A percentile compares a stretch with the other conserved stretches of the same genome.
Evolutionary conservation across 2,329 filamentous ascomycete genomes (phyloP).

Genomic region (Pyrenochaeta sp.): DNA sequence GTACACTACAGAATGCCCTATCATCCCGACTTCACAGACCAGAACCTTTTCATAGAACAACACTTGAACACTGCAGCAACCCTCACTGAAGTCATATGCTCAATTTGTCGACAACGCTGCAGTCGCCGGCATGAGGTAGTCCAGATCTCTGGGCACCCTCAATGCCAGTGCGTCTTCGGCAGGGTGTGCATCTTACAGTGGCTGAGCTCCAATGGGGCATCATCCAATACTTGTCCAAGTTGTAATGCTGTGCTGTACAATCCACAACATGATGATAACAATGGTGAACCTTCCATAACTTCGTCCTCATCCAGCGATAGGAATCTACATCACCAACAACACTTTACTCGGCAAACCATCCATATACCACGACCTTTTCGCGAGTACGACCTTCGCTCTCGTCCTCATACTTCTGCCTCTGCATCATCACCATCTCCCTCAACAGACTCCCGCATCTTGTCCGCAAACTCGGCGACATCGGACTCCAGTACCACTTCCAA

Average conservation of each 20-base stretch:
- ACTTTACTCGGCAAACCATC: too few species aligned
- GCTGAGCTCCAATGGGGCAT: not conserved
- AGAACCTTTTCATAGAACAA: not conserved
- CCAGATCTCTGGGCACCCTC: not conserved
- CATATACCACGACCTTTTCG: not conserved
- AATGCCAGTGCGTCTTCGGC: constrained; percentile 5
- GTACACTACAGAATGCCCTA: not conserved
- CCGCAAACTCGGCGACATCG: not conserved
- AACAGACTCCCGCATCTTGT: not conserved
- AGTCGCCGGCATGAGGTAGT: not conserved
- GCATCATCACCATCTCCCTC: not conserved
- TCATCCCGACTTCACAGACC: constrained; percentile 3
- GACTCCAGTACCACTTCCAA: not conserved
- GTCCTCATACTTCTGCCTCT: not conserved
- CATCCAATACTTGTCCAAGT: not conserved
- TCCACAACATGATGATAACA: not conserved
- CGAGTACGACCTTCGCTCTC: not conserved
- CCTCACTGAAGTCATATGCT: not conserved
- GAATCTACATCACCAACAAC: too few species aligned
- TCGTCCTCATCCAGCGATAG: too few species aligned
- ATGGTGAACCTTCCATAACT: not conserved
- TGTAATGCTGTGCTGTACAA: constrained; percentile 3
- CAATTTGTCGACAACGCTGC: not conserved
- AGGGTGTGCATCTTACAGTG: constrained; percentile 1
- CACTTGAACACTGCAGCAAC: not conserved